Evolutionary conservation across 2,329 filamentous ascomycete species (phyloP).

Genomic region (Aspergillus viridinutans): DNA sequence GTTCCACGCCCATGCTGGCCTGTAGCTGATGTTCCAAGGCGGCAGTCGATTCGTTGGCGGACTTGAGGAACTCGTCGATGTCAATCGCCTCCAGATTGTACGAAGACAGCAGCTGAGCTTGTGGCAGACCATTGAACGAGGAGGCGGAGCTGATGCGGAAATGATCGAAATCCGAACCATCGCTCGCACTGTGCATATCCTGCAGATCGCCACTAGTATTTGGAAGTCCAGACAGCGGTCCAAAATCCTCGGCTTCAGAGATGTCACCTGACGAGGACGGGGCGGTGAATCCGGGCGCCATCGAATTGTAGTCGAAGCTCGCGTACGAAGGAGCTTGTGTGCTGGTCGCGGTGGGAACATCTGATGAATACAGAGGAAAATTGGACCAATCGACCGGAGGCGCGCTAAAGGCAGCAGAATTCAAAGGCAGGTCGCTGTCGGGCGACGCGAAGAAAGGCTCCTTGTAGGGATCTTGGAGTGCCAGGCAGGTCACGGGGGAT

Average conservation of each 20-base stretch:
- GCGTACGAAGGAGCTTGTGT: constrained; percentile 45
- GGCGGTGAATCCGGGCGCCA: constrained; percentile 36
- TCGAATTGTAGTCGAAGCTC: constrained; percentile 43
- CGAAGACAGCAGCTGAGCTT: constrained; percentile 38
- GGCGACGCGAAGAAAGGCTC: constrained; percentile 42
- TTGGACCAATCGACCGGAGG: constrained; percentile 48
- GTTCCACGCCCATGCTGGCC: constrained; percentile 33
- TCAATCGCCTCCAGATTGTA: constrained; percentile 39
- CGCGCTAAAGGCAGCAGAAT: constrained; percentile 37
- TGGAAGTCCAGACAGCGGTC: constrained; percentile 28
- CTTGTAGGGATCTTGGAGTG: constrained; percentile 35
- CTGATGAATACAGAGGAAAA: constrained; percentile 40
- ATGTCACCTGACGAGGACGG: constrained; percentile 48
- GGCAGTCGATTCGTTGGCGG: constrained; percentile 38
- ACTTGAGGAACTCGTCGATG: constrained; percentile 43
- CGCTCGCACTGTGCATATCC: constrained; percentile 39
- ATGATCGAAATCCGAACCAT: constrained; percentile 39
- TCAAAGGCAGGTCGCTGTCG: constrained; percentile 38
- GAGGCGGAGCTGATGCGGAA: constrained; percentile 41
- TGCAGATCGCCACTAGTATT: constrained; percentile 29
- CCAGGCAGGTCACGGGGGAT: constrained; percentile 32
- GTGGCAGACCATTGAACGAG: constrained; percentile 40
- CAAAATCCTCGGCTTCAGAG: constrained; percentile 46
- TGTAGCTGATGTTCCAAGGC: constrained; percentile 39
- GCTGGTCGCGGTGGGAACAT: constrained; percentile 34